Conservation (phyloP, 192 early-diverging fungal species). For the Coemansia biformis region DNA sequence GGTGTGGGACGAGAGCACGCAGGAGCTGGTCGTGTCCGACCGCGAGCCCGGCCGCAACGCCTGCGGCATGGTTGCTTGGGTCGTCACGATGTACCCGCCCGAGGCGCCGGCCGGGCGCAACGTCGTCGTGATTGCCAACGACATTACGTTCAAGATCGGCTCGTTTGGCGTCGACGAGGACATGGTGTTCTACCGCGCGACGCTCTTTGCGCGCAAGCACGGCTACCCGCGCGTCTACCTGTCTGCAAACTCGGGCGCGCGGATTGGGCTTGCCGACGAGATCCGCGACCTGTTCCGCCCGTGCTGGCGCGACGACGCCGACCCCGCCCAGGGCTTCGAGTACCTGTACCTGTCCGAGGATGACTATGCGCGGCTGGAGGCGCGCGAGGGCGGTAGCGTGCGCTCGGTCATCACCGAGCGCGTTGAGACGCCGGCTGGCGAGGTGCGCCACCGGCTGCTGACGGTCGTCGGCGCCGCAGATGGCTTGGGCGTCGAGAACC, state of each 20-base stretch:
- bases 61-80: conserved; percentile 96
- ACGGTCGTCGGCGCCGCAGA: conserved; percentile 83
- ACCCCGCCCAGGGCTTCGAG: conserved; percentile 84
- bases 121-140: conserved; percentile 95
- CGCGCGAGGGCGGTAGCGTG: conserved; percentile 52
- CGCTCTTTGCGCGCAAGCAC: conserved; percentile 75
- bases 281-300: conserved; percentile 78
- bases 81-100: conserved; percentile 82
- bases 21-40: conserved; percentile 65
- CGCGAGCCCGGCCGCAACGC: conserved; percentile 84
- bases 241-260: conserved; percentile 97
- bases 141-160: conserved; percentile 95
- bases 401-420: conserved; percentile 69
- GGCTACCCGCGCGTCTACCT: conserved; percentile 93
- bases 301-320: conserved; percentile 74
- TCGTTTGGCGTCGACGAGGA: conserved; percentile 96
- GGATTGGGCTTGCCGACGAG: conserved; percentile 96
- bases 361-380: conserved; percentile 62
- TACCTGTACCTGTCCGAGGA: conserved; percentile 84
- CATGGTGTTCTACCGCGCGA: conserved; percentile 85
- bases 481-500: conserved; percentile 94
- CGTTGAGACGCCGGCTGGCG: conserved; percentile 59
- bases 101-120: conserved; percentile 85
- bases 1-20: conserved; percentile 72
- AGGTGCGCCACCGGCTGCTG: conserved; percentile 73